A percentile compares a stretch with the other conserved stretches of the same genome.
phyloP scores from a whole-genome alignment of 2,329 filamentous ascomycete genomes.

The Raffaelea arxii region DNA sequence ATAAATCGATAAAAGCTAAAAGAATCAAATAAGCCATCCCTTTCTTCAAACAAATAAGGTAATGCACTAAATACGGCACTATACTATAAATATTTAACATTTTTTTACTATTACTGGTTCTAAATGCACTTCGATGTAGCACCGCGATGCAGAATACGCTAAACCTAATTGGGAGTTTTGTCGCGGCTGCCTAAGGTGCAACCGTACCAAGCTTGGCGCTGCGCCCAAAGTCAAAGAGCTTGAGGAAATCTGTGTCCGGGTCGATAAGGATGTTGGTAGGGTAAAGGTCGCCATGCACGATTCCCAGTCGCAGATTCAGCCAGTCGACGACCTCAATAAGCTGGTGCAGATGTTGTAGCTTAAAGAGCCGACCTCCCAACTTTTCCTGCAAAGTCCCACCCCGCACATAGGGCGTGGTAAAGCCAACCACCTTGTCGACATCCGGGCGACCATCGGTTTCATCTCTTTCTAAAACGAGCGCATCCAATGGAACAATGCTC shows the following conservation, averaged over 20 bases:
- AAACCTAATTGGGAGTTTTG: no score
- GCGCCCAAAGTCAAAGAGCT: constrained; percentile 27
- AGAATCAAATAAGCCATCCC: no score
- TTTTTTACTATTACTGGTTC: no score
- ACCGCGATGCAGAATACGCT: no score
- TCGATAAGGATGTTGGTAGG: constrained; percentile 27
- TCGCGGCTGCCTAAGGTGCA: no score
- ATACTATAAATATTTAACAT: no score
- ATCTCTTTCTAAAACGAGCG: constrained; percentile 11
- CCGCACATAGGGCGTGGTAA: constrained; percentile 19
- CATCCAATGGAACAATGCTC: constrained; percentile 1
- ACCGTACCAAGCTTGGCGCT: constrained; percentile 15
- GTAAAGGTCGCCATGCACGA: constrained; percentile 28
- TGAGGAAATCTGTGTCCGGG: constrained; percentile 19
- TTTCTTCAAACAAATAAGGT: no score
- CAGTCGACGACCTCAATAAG: constrained; percentile 25
- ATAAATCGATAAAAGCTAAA: no score
- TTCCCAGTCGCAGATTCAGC: constrained; percentile 25
- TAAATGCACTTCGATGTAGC: no score
- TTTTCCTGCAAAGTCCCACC: constrained; percentile 24
- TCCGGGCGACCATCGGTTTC: background rate
- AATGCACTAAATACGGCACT: no score
- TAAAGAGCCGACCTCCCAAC: constrained; percentile 18
- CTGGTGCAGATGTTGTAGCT: constrained; percentile 25
- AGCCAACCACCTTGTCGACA: constrained; percentile 11